phyloP scores from a whole-genome alignment of 2,329 filamentous ascomycete species.

The Cryphonectria naterciae region DNA sequence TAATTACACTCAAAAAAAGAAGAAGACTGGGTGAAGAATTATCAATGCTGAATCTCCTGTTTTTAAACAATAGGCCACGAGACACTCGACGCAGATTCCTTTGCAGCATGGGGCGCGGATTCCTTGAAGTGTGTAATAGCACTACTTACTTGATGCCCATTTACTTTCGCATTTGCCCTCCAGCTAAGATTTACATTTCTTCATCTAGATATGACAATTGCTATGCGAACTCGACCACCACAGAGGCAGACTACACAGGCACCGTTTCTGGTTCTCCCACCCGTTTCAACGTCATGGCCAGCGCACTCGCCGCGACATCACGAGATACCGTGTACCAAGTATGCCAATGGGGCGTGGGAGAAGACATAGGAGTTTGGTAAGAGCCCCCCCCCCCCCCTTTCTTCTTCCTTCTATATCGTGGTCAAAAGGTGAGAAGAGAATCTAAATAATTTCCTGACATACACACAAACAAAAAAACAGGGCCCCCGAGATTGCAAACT shows the following conservation, averaged over 20 bases:
- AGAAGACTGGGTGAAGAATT: too few species aligned
- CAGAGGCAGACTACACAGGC: slow-evolving; percentile 47
- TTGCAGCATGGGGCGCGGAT: slow-evolving; percentile 50
- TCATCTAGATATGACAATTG: slow-evolving; percentile 51
- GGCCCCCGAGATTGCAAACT: slow-evolving; percentile 50
- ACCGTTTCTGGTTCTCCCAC: slow-evolving; percentile 44
- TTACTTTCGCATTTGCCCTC: not conserved
- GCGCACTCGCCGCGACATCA: slow-evolving; percentile 43
- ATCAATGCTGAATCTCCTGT: not conserved
- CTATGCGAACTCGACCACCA: slow-evolving; percentile 47
- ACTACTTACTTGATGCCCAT: too few species aligned
- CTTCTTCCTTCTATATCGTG: too few species aligned
- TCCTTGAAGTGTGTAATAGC: slow-evolving; percentile 51
- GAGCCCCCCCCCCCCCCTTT: too few species aligned
- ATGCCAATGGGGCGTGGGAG: slow-evolving; percentile 58
- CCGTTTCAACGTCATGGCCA: slow-evolving; percentile 52
- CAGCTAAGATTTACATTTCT: not conserved
- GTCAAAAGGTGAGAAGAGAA: not conserved
- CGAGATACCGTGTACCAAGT: slow-evolving; percentile 52
- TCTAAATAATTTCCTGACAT: slow-evolving; percentile 1
- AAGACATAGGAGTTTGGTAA: slow-evolving; percentile 50
- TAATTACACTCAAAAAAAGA: not conserved
- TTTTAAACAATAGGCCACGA: slow-evolving; percentile 41
- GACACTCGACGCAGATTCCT: slow-evolving; percentile 45
- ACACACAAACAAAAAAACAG: slow-evolving; percentile 24